phyloP scores from a whole-genome alignment of 139 green algal species.

The Bryopsis sp. region DNA sequence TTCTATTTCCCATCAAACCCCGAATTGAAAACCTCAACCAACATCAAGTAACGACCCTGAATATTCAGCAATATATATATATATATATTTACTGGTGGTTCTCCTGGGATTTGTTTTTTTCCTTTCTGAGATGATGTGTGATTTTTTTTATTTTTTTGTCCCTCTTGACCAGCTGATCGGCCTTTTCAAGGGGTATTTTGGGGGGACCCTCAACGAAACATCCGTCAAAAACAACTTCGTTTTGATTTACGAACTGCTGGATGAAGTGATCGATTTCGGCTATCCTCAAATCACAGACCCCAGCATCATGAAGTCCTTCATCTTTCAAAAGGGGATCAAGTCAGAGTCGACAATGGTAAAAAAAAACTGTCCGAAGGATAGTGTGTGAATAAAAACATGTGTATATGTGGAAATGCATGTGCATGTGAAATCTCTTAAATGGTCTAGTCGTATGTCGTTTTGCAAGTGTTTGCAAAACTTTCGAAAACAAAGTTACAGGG shows the following conservation, averaged over 20 bases:
- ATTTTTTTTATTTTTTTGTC: too few relatives aligned
- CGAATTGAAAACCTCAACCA: too few relatives aligned
- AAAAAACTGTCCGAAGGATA: neutral
- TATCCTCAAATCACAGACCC: conserved; percentile 83
- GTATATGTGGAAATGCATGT: too few relatives aligned
- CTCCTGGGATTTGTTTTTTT: too few relatives aligned
- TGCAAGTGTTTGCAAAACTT: too few relatives aligned
- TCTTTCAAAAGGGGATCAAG: conserved; percentile 79
- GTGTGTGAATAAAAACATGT: conserved; percentile 3
- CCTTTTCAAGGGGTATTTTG: conserved; percentile 84
- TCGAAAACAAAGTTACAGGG: too few relatives aligned
- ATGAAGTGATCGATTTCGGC: conserved; percentile 82
- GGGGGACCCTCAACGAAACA: conserved; percentile 72
- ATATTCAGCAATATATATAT: neutral
- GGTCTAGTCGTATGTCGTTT: too few relatives aligned
- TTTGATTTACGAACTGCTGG: conserved; percentile 93
- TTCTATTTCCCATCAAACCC: too few relatives aligned
- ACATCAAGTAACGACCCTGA: too few relatives aligned
- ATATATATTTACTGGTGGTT: neutral
- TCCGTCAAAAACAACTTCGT: conserved; percentile 81
- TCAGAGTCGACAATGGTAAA: conserved; percentile 20
- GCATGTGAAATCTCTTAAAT: too few relatives aligned
- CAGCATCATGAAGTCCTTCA: conserved; percentile 82
- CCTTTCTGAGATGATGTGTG: too few relatives aligned
- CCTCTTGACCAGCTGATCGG: conserved; percentile 52